Evolutionary conservation across 225 moss, liverwort and hornwort species (phyloP).

Genomic region (Ulota crispa): DNA sequence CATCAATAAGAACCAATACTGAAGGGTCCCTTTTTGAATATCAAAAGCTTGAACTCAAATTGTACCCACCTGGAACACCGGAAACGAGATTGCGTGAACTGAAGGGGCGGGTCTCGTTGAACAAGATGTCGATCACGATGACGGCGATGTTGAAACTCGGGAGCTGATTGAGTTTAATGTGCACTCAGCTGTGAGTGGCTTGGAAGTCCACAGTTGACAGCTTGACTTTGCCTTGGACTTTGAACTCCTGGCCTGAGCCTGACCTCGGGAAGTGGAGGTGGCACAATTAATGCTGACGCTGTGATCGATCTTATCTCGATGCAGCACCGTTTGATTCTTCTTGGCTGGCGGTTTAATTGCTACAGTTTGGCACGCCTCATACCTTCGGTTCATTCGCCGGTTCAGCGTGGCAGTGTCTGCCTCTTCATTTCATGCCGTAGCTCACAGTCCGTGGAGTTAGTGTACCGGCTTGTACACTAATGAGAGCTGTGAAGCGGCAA

Average conservation of each 20-base stretch:
- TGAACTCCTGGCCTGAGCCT: background rate
- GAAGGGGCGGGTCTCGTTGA: background rate
- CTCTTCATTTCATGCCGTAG: constrained; percentile 3
- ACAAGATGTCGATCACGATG: background rate
- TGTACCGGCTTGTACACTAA: constrained; percentile 15
- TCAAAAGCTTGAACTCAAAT: background rate
- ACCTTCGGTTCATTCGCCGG: background rate
- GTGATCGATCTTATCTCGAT: constrained; percentile 22
- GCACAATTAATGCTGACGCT: constrained; percentile 5
- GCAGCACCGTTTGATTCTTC: background rate
- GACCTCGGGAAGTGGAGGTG: background rate
- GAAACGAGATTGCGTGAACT: background rate
- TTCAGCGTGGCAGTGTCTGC: constrained; percentile 1
- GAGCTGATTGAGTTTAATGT: background rate
- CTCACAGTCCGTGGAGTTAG: background rate
- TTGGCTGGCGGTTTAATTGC: background rate
- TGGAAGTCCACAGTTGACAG: constrained; percentile 19
- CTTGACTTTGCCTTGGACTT: background rate
- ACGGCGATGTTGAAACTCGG: background rate
- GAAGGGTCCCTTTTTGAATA: too few relatives aligned
- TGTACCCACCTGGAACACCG: background rate
- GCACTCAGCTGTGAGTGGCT: background rate
- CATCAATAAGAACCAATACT: background rate
- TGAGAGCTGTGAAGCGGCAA: background rate
- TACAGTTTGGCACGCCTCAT: background rate